Base-by-base conservation (phyloP, 2,329 filamentous ascomycete species). In the Nemania sp. region DNA sequence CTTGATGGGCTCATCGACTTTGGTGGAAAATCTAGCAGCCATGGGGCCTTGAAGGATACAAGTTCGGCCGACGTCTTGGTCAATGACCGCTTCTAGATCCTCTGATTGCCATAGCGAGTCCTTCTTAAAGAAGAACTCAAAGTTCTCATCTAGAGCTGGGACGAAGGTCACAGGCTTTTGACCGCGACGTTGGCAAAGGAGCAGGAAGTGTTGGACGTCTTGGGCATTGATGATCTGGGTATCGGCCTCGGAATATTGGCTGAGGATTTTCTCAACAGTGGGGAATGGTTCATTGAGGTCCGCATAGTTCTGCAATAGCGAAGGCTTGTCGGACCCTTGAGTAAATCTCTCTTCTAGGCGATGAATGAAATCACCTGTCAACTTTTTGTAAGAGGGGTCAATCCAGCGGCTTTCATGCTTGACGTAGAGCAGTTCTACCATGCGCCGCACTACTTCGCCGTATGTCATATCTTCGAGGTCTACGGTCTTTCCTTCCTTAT, bases 41-140 rank as follows among this genome's bases (percentile, higher is more conserved):
- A 92, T 91, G 5, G 94, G 94, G 15, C 94, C 95, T 72, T 99
- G 94, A 31, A 99, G 79, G 69, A 99, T 97, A 77, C 92, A 97
- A 39, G 92, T 96, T 69, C 95, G 86, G 60, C 91, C 92, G 54
- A 99, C 94, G 70, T 99, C 95, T 74, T 97, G 94, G 64, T 82
- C 93, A 57, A 97, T 92, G 53, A 99, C 92, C 49, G 94, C 94
- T 67, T 95, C 93, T 9, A 99, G 80, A 68, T 99, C 94, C 75
- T 99, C 94, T 1, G 94, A 97, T 75, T 99, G 94, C 94, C 94
- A 99, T 6, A 99, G 82, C 1, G 94, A 99, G 73, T 99, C 94
- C 79, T 99, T 99, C 86, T 99, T 99, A 87, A 99, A 99, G 79
- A 91, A 99, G 76, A 95, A 96, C 71, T 99, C 94, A 63, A 99